Base-by-base conservation (phyloP, 441 rosid species). In the Erodium trifolium region DNA sequence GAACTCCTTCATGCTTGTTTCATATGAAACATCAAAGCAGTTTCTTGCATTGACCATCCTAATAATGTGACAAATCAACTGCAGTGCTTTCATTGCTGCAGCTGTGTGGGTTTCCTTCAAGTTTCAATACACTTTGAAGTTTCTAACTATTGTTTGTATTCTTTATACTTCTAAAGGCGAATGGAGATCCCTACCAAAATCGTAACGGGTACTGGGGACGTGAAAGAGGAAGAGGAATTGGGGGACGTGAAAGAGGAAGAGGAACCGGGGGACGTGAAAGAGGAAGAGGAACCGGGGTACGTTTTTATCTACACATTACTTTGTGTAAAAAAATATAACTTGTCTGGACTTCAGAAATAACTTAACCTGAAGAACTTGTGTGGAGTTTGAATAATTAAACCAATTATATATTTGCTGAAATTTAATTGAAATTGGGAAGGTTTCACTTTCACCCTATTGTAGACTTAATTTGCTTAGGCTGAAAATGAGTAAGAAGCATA, bases 121-220 rank as follows among this genome's bases (percentile, higher is more conserved):
- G 23, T 55, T 55, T 53, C 63, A 43, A 57, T 49, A 51, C 68
- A 67, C 34, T 67, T 69, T 67, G 71, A 35, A 63, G 66, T 45
- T 57, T 69, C 66, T 76, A 55, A 67, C 63, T 1, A n/a, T 37
- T 70, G 31, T 62, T 29, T 5, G 80, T 23, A 64, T 69, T 53
- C 14, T 59, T 4, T n/a, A 47, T 59, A 67, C 66, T 65, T 65
- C 71, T 19, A 57, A 75, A 87, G 93, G 84, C 84, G 70, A 86
- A 87, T 70, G 95, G 90, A 64, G 83, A 84, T 78, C 82, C 90
- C 27, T 82, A 66, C 71, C 82, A 83, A 67, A 5, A 73, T 66
- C 86, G 70, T 68, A 76, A 83, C 77, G 90, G 85, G 76, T 83
- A 85, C 69, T 79, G 86, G 68, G 93, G 91, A 60, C 91, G 83